A percentile compares a stretch with the other conserved stretches of the same genome.
Conservation (phyloP, 176 grass and related monocot genomes). For the Metroxylon sagu region DNA sequence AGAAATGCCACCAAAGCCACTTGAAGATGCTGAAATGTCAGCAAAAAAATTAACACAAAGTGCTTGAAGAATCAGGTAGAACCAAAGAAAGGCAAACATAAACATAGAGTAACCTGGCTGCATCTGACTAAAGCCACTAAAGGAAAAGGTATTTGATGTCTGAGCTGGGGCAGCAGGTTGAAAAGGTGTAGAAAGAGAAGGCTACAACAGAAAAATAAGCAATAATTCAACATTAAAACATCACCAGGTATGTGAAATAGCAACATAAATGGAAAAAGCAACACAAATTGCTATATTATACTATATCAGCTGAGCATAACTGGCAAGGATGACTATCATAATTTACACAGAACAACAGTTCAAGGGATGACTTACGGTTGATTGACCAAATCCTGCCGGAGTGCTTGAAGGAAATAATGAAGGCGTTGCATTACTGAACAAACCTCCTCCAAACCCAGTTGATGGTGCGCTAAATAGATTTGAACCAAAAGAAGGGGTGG, state of each 20-base stretch:
- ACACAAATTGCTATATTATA: not conserved
- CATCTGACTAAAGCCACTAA: slow-evolving; percentile 34
- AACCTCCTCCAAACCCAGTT: slow-evolving; percentile 32
- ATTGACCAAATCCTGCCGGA: slow-evolving; percentile 14
- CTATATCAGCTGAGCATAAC: not conserved
- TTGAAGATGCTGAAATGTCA: slow-evolving; percentile 29
- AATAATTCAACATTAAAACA: slow-evolving; percentile 7
- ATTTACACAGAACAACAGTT: not conserved
- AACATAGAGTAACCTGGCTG: slow-evolving; percentile 37
- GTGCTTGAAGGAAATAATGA: slow-evolving; percentile 37
- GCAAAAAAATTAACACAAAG: slow-evolving; percentile 4
- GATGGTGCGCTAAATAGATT: slow-evolving; percentile 39
- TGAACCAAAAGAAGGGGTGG: slow-evolving; percentile 44
- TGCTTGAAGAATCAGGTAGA: too few species aligned
- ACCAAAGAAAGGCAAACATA: too few species aligned
- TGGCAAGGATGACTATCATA: not conserved
- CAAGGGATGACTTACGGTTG: slow-evolving; percentile 26
- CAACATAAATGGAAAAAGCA: slow-evolving; percentile 2
- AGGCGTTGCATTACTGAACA: slow-evolving; percentile 42
- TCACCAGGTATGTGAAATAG: not conserved
- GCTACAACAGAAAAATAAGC: slow-evolving; percentile 14
- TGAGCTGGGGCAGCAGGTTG: slow-evolving; percentile 38
- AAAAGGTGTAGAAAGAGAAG: slow-evolving; percentile 27
- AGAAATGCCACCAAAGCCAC: slow-evolving; percentile 44
- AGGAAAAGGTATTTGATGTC: slow-evolving; percentile 44